Conservation (phyloP, 2,329 filamentous ascomycete genomes). For the Beauveria pseudobassiana region DNA sequence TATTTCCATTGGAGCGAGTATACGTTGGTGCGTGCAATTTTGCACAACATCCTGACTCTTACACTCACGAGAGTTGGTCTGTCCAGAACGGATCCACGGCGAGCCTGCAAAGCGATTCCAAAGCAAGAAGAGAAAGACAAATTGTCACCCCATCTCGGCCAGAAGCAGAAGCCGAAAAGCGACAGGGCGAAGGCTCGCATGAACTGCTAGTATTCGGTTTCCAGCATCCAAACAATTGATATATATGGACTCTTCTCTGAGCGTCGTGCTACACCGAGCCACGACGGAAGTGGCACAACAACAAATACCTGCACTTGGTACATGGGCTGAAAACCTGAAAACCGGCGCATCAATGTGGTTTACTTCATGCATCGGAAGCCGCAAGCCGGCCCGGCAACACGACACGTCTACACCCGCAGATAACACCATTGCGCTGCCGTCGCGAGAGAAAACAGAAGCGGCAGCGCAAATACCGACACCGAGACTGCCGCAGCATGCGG, state of each 20-base stretch:
- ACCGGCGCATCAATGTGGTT: constrained; percentile 3
- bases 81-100: background rate
- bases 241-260: background rate
- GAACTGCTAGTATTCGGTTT: background rate
- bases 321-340: background rate
- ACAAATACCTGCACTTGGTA: background rate
- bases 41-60: background rate
- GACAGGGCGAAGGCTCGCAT: background rate
- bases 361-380: constrained; percentile 4
- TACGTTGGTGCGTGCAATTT: background rate
- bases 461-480: background rate
- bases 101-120: background rate
- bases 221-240: background rate
- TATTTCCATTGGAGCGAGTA: background rate
- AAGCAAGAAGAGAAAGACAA: background rate
- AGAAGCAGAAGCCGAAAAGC: background rate
- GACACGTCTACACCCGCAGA: background rate
- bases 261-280: background rate
- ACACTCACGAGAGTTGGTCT: background rate
- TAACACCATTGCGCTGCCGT: background rate
- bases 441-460: background rate
- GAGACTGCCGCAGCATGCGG: constrained; percentile 32
- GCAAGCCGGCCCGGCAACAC: background rate
- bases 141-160: background rate
- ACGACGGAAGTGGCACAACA: background rate